A percentile compares a stretch with the other conserved stretches of the same genome.
Evolutionary conservation across 1,284 basidiomycete species (phyloP).

Genomic region (Heliocybe sulcata): DNA sequence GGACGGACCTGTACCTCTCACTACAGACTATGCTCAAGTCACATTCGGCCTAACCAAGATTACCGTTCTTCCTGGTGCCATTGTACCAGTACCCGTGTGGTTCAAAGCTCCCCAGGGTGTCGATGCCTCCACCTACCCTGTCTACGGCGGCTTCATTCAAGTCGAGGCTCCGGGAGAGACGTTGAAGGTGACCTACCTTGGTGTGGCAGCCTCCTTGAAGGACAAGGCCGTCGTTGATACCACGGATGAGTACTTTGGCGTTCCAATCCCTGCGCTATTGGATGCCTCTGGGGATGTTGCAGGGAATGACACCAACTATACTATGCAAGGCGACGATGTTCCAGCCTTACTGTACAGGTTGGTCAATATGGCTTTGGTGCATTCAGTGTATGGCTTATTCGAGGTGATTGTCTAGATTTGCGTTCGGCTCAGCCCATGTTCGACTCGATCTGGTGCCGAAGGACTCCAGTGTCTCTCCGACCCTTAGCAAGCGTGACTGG

Average conservation of each 20-base stretch:
- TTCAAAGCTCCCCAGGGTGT: slow-evolving; percentile 36
- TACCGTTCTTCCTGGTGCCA: slow-evolving; percentile 25
- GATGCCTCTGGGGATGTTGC: slow-evolving; percentile 33
- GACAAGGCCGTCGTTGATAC: slow-evolving; percentile 43
- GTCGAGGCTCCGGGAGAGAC: slow-evolving; percentile 33
- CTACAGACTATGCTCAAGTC: slow-evolving; percentile 34
- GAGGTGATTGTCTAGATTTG: slow-evolving; percentile 24
- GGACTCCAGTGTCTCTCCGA: slow-evolving; percentile 18
- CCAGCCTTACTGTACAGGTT: slow-evolving; percentile 37
- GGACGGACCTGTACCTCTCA: slow-evolving; percentile 43
- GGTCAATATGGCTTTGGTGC: slow-evolving; percentile 3
- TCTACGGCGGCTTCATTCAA: slow-evolving; percentile 56
- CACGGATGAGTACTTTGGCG: slow-evolving; percentile 38
- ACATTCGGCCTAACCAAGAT: slow-evolving; percentile 26
- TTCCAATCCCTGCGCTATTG: slow-evolving; percentile 32
- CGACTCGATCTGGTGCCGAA: slow-evolving; percentile 36
- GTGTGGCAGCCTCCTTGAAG: slow-evolving; percentile 37
- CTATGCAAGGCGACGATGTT: slow-evolving; percentile 37
- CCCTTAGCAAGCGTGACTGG: slow-evolving; percentile 17
- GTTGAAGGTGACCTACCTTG: slow-evolving; percentile 44
- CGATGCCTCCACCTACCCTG: slow-evolving; percentile 40
- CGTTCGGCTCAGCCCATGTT: slow-evolving; percentile 47
- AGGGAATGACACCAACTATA: slow-evolving; percentile 37
- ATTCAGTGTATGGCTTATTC: not conserved
- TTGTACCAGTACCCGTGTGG: slow-evolving; percentile 19